Evolutionary conservation across 257 asterid species (phyloP), one percentile per base, ranked within the genome.

Genomic region (Agastache rugosa): DNA sequence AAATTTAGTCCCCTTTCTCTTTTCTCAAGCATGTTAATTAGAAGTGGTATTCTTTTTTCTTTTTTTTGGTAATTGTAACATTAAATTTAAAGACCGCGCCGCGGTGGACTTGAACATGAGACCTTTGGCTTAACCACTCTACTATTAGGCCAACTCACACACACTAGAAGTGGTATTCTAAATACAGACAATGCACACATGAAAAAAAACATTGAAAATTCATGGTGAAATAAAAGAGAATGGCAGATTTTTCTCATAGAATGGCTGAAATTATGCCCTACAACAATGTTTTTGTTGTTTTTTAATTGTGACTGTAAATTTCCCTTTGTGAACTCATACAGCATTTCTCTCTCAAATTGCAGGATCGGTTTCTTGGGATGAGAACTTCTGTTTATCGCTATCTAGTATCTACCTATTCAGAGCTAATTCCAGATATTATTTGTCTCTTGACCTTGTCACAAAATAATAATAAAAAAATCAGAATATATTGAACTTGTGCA

Each of bases 361-460:
- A 82, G 86, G 79, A 67, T 35, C 54, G 59, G 70, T 29, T 42
- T 25, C 45, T 63, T 53, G 15, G 50, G 22, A 23, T 11, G 22
- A 45, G 22, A 17, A 50, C 22, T 37, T 19, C 22, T 54, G n/a
- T 63, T 56, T 56, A 5, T 51, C 22, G 37, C 25, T 64, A 60
- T 51, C 12, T 37, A n/a, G n/a, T n/a, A 37, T 3, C 58, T 65
- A 59, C 63, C 78, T 29, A 11, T 17, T 44, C 51, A 72, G 68
- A 14, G 34, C n/a, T 17, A 41, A 20, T 58, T 47, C 39, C 11
- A 51, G 37, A 60, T 54, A 55, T 5, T 31, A 25, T 31, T 5
- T 31, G 5, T 75, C 8, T 67, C 16, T 31, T 51, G 72, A 60
- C 63, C 63, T 19, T 8, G 15, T 44, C 27, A 23, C 16, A 35